Evolutionary conservation across 2,329 filamentous ascomycete genomes (phyloP), one percentile per base, ranked within the genome.

Genomic region (Cercospora zeae-maydis): DNA sequence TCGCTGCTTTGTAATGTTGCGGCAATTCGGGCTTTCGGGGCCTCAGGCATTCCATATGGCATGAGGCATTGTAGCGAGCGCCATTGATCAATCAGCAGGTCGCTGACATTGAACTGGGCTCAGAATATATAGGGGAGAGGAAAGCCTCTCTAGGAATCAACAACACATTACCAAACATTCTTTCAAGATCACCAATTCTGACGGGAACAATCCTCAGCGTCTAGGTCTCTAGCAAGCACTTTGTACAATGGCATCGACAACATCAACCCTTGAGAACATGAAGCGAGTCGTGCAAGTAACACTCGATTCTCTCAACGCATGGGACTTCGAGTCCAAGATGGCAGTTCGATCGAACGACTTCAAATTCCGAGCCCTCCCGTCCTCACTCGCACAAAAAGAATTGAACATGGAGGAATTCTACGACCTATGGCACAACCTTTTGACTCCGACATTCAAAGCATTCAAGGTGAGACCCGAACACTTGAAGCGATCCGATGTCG

Each of bases 21-120:
- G 56, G 56, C n/a, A 19, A 19, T 58, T 58, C 56, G 56, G 56
- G 16, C 56, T 34, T 58, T 58, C 39, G n/a, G 37, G n/a, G 56
- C 56, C 56, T 58, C 30, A 49, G 56, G 56, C 56, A 58, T 1
- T 58, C 36, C 54, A 58, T 14, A n/a, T 53, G 27, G 7, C 10
- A 53, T 9, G 27, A 31, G 31, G 13, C 9, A 53, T 27, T 8
- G 27, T 19, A 14, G 49, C 27, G 16, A 53, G n/a, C n/a, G 9
- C 10, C 9, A 49, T 8, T 49, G 42, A 49, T 27, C 21, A n/a
- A n/a, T 49, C 42, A 49, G 21, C 42, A 49, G 13, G 7, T 13
- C 14, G 21, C n/a, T n/a, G 14, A 27, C 6, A 11, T 27, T 13
- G 42, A 31, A 11, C 27, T 11, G n/a, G 47, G 16, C 9, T 45